These are phyloP conservation scores for Aspergillus sp. DNA, from an alignment of 2,329 filamentous ascomycete genomes.

Conservation along the genomic window DNA sequence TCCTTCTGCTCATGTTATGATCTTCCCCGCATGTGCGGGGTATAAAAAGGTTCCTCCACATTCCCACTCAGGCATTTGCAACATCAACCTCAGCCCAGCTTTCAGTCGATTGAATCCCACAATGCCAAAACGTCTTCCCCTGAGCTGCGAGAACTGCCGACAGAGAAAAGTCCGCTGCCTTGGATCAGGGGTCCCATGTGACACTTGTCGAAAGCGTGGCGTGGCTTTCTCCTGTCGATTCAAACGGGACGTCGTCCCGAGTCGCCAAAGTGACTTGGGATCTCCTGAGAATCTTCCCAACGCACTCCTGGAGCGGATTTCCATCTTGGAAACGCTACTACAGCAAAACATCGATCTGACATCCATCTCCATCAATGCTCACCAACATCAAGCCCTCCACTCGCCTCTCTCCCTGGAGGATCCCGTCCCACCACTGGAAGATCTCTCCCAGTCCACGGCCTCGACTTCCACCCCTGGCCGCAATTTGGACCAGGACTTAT, in stretches of 20 bases:
- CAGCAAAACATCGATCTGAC: slow-evolving; percentile 2
- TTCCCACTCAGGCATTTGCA: too few relatives aligned
- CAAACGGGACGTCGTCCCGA: slow-evolving; percentile 9
- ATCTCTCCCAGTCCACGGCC: background rate
- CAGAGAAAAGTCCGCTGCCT: slow-evolving; percentile 25
- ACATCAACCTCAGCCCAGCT: too few relatives aligned
- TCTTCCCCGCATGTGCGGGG: too few relatives aligned
- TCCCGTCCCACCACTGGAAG: background rate
- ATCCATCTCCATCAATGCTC: background rate
- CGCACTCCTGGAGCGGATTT: background rate
- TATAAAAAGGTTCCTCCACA: too few relatives aligned
- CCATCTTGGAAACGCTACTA: slow-evolving; percentile 1
- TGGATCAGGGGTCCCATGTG: slow-evolving; percentile 18
- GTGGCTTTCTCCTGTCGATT: slow-evolving; percentile 17
- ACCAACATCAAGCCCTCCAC: background rate
- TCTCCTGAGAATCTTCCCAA: too few relatives aligned
- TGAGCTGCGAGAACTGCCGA: slow-evolving; percentile 10
- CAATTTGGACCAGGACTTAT: too few relatives aligned
- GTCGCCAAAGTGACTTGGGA: too few relatives aligned
- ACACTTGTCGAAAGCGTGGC: slow-evolving; percentile 23
- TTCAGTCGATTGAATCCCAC: too few relatives aligned
- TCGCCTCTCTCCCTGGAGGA: slow-evolving; percentile 1
- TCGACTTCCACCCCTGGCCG: background rate
- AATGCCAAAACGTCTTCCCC: too few relatives aligned
- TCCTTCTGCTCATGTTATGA: too few relatives aligned